Percentiles rank a stretch among this genome's conserved stretches.
These are phyloP conservation scores for Fusarium paranaense DNA, from an alignment of 2,329 filamentous ascomycete species.

Conservation along the genomic window DNA sequence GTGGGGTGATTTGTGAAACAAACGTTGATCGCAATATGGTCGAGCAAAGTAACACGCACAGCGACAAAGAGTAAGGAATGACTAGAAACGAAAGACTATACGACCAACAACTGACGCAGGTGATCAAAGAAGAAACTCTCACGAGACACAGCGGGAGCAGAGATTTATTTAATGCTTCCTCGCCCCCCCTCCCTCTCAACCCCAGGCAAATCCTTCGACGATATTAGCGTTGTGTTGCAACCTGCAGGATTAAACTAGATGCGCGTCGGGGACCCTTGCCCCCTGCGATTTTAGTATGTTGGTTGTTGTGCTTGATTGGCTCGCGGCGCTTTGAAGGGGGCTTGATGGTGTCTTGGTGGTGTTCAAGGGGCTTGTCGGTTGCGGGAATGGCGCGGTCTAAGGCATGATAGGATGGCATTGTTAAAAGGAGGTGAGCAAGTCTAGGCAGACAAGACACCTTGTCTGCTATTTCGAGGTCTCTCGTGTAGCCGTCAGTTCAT, in stretches of 20 bases:
- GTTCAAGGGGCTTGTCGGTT: constrained; percentile 11
- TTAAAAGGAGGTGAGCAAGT: not conserved
- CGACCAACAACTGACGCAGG: constrained; percentile 1
- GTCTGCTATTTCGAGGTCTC: not conserved
- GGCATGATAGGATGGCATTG: not conserved
- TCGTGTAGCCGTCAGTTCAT: not conserved
- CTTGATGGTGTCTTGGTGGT: not conserved
- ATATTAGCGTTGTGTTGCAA: not conserved
- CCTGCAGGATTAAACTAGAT: not conserved
- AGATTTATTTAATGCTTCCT: constrained; percentile 15
- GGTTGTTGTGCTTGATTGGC: constrained; percentile 23
- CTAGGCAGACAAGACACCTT: no score
- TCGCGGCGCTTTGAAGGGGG: constrained; percentile 7
- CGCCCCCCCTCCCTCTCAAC: not conserved
- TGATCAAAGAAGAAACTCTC: constrained; percentile 1
- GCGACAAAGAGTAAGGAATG: constrained; percentile 5
- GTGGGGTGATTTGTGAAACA: not conserved
- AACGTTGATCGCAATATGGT: not conserved
- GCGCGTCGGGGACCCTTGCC: constrained; percentile 12
- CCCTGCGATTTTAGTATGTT: constrained; percentile 17
- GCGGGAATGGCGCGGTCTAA: constrained; percentile 19
- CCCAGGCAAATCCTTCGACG: constrained; percentile 1
- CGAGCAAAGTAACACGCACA: constrained; percentile 6
- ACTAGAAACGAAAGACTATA: constrained; percentile 10
- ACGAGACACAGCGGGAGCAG: constrained; percentile 1